phyloP scores from a whole-genome alignment of 371 early-diverging fungal species.

The Batkoa obscura region DNA sequence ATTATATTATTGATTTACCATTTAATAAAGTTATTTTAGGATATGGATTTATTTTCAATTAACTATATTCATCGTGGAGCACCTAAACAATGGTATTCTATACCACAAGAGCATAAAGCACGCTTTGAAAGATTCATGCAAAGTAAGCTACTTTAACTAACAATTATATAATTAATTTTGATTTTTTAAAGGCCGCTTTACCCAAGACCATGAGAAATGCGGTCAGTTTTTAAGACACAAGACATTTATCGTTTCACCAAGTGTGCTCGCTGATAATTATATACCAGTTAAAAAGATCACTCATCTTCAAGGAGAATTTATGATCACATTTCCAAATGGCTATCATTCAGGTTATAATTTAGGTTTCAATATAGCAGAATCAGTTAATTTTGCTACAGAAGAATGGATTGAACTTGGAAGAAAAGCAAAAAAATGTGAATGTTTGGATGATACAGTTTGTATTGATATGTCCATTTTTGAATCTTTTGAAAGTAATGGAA shows the following conservation, averaged over 20 bases:
- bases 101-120: conserved; percentile 42
- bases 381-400: conserved; percentile 83
- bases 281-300: conserved; percentile 56
- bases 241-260: conserved; percentile 65
- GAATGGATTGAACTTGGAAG: conserved; percentile 76
- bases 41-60: conserved; percentile 80
- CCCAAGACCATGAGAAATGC: conserved; percentile 52
- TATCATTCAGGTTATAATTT: conserved; percentile 92
- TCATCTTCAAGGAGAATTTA: conserved; percentile 72
- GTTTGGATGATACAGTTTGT: conserved; percentile 65
- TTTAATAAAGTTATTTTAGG: too few species aligned
- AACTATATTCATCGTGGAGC: conserved; percentile 89
- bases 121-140: conserved; percentile 66
- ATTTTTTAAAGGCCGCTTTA: too few species aligned
- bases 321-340: conserved; percentile 82
- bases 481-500: too few species aligned
- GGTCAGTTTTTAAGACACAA: conserved; percentile 88
- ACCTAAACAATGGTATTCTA: conserved; percentile 92
- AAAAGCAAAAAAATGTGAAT: conserved; percentile 60
- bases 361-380: conserved; percentile 93
- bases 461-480: conserved; percentile 42
- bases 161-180: too few species aligned
- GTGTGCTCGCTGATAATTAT: conserved; percentile 37
- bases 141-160: too few species aligned
- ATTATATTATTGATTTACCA: too few species aligned